phyloP scores from a whole-genome alignment of 139 green algal genomes.

The Coelastrella sp. region DNA sequence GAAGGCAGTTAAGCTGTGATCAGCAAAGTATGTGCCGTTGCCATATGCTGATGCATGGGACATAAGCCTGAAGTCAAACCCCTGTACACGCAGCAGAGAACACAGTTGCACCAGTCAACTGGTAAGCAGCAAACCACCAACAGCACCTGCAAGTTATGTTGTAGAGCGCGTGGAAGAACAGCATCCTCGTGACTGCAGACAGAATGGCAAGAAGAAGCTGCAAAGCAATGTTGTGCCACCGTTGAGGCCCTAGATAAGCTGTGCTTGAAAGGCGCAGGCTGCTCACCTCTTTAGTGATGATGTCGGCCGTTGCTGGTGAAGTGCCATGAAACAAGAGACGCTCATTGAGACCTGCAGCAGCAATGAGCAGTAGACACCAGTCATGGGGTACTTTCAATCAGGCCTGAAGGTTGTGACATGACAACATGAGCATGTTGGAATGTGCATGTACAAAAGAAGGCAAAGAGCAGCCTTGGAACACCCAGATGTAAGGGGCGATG shows the following conservation, averaged over 20 bases:
- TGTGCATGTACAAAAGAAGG: too few species aligned
- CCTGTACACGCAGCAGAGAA: neutral
- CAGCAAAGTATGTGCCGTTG: conserved; percentile 31
- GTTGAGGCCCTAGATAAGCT: too few species aligned
- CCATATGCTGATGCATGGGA: conserved; percentile 4
- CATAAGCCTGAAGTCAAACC: conserved; percentile 22
- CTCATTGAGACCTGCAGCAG: conserved; percentile 34
- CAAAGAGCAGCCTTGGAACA: too few species aligned
- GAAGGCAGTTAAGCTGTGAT: neutral
- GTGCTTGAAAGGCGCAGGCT: neutral
- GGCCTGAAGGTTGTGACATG: too few species aligned
- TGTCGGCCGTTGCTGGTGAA: conserved; percentile 8
- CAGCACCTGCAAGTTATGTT: neutral
- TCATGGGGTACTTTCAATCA: too few species aligned
- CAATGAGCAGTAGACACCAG: neutral
- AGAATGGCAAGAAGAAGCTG: too few species aligned
- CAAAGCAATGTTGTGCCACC: too few species aligned
- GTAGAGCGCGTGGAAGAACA: neutral
- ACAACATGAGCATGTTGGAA: too few species aligned
- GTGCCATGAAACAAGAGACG: conserved; percentile 33
- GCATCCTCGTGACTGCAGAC: too few species aligned
- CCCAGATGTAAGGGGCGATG: too few species aligned
- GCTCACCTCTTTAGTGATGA: neutral
- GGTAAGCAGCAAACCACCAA: neutral
- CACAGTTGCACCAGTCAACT: neutral